Conservation (phyloP, 768 basidiomycete species). For the Mycena crocata region DNA sequence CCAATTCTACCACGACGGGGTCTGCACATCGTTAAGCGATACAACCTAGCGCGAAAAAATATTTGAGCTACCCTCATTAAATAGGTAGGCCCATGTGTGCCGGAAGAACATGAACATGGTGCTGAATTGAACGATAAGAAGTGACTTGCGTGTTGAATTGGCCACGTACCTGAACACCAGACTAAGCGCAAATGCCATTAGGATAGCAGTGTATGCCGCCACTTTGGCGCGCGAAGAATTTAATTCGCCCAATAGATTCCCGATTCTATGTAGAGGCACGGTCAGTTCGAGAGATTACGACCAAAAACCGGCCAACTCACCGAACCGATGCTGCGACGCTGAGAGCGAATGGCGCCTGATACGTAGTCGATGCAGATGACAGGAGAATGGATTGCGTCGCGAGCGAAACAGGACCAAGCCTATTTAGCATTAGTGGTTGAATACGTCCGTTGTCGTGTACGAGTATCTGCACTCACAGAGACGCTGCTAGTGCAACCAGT, state of each 20-base stretch:
- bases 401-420: constrained; percentile 82
- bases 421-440: constrained; percentile 38
- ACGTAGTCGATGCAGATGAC: constrained; percentile 79
- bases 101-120: constrained; percentile 70
- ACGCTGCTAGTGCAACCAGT: constrained; percentile 71
- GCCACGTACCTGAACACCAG: constrained; percentile 67
- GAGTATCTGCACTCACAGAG: constrained; percentile 46
- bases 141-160: background rate
- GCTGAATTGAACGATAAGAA: constrained; percentile 44
- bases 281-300: background rate
- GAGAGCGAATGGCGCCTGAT: constrained; percentile 86
- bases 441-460: background rate
- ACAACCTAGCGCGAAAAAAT: background rate
- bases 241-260: constrained; percentile 88
- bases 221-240: constrained; percentile 79
- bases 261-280: constrained; percentile 63
- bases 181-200: constrained; percentile 75
- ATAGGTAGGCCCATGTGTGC: constrained; percentile 76
- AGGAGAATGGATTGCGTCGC: constrained; percentile 92
- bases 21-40: background rate
- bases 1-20: constrained; percentile 65
- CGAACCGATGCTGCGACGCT: constrained; percentile 88
- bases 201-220: constrained; percentile 71
- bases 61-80: constrained; percentile 67
- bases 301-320: constrained; percentile 49